Percentiles rank a stretch among this genome's conserved stretches.
phyloP scores from a whole-genome alignment of 768 basidiomycete species.

The Panellus pusillus region DNA sequence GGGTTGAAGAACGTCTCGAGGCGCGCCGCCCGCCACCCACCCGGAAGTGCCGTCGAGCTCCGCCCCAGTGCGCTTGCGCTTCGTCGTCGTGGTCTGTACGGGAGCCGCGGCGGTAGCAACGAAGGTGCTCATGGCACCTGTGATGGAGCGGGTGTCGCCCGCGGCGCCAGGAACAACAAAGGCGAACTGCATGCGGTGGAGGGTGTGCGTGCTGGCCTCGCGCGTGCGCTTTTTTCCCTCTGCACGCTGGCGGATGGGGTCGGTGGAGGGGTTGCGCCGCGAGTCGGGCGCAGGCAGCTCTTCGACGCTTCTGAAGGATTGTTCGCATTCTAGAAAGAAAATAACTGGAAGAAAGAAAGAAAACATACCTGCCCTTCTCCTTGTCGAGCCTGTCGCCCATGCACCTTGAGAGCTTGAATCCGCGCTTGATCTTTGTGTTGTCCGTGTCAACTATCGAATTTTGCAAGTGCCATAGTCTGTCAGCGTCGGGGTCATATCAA shows the following conservation, averaged over 20 bases:
- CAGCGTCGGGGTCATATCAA: background rate
- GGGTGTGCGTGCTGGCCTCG: slow-evolving; percentile 65
- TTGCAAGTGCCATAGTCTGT: slow-evolving; percentile 86
- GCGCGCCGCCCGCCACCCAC: slow-evolving; percentile 25
- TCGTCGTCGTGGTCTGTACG: slow-evolving; percentile 45
- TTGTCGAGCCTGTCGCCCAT: slow-evolving; percentile 94
- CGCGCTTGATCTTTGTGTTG: slow-evolving; percentile 84
- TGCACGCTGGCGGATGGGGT: slow-evolving; percentile 78
- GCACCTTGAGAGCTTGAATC: slow-evolving; percentile 84
- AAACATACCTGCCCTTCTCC: slow-evolving; percentile 82
- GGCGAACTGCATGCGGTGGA: slow-evolving; percentile 89
- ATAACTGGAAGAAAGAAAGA: background rate
- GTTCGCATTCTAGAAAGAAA: slow-evolving; percentile 4
- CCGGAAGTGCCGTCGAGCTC: too few species aligned
- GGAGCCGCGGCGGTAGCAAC: slow-evolving; percentile 58
- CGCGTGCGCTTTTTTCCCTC: slow-evolving; percentile 80
- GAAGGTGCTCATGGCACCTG: slow-evolving; percentile 40
- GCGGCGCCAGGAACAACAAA: slow-evolving; percentile 70
- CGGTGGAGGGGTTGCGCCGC: slow-evolving; percentile 74
- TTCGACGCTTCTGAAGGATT: slow-evolving; percentile 67
- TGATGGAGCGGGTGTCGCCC: slow-evolving; percentile 50
- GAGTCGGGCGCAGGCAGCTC: slow-evolving; percentile 84
- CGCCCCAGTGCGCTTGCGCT: slow-evolving; percentile 21
- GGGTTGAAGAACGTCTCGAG: slow-evolving; percentile 74
- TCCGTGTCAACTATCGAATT: slow-evolving; percentile 89